Evolutionary conservation across 1,284 basidiomycete species (phyloP), one percentile per base, ranked within the genome.

Genomic region (Microstroma glucosiphilum): DNA sequence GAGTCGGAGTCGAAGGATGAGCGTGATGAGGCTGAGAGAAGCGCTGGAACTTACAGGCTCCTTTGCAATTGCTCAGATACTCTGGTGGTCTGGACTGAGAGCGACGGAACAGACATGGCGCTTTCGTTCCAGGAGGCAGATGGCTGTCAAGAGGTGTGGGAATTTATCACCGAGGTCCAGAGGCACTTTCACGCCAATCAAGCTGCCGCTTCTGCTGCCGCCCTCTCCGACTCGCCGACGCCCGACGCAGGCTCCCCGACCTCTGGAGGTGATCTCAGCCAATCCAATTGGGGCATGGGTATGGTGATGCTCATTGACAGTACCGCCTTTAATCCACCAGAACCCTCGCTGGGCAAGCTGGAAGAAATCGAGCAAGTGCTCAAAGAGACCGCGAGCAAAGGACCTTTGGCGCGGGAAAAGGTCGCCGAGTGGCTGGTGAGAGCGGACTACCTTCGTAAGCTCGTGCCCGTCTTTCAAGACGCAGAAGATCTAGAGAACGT

Each of bases 1-100:
- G 9, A 37, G 30, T 37, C 30, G 59, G 59, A 56, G 51, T 56
- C 25, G 54, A 54, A 65, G 51, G 53, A 54, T 58, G 43, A 23
- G 25, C 25, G 58, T 17, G 51, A 46, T 19, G 51, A 57, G 51
- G 57, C 61, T 48, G 46, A 53, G 56, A 57, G 56, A 49, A 43
- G 53, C 23, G 40, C 54, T 40, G 43, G 61, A 51, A 42, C 67
- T 19, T 62, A 69, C 59, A 43, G 41, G 64, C 59, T 57, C 37
- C 55, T 23, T 54, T 58, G 79, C 91, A 3, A 37, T 37, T 37
- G 30, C 30, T 37, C 30, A 37, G 94, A 97, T 70, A 99, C 96
- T 1, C 85, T 99, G 54, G 96, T 99, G 67, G 94, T 98, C 13
- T 99, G 94, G 94, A 98, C 94, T 1, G 94, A 97, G 79, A 90